Conservation (phyloP, 129 eudicot genomes). For the Silybum marianum region DNA sequence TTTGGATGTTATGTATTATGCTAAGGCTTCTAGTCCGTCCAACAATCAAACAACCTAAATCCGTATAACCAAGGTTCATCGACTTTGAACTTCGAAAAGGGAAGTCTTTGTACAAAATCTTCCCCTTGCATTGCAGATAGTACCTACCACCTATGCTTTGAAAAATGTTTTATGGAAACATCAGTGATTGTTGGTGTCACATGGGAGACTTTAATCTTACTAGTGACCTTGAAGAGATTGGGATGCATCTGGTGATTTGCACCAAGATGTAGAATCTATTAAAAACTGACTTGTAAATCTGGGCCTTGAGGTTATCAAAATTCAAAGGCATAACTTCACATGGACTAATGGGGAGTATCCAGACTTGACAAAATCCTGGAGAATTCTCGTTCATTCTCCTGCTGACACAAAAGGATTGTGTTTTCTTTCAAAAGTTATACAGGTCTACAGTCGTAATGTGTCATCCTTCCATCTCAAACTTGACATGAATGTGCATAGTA, state of each 20-base stretch:
- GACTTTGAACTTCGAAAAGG: background rate
- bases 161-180: background rate
- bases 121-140: background rate
- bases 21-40: background rate
- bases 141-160: background rate
- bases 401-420: background rate
- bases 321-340: background rate
- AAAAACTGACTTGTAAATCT: background rate
- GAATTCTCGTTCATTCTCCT: background rate
- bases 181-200: background rate
- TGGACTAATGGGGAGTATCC: background rate
- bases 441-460: background rate
- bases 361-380: background rate
- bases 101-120: background rate
- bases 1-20: background rate
- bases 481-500: background rate
- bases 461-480: background rate
- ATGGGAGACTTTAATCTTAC: background rate
- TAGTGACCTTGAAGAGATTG: background rate
- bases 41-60: background rate
- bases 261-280: conserved; percentile 1
- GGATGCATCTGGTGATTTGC: background rate
- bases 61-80: background rate
- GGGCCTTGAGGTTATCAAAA: background rate
- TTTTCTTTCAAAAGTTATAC: background rate